These are phyloP conservation scores for Ramichloridium luteum DNA, from an alignment of 2,329 filamentous ascomycete genomes.

Conservation along the genomic window DNA sequence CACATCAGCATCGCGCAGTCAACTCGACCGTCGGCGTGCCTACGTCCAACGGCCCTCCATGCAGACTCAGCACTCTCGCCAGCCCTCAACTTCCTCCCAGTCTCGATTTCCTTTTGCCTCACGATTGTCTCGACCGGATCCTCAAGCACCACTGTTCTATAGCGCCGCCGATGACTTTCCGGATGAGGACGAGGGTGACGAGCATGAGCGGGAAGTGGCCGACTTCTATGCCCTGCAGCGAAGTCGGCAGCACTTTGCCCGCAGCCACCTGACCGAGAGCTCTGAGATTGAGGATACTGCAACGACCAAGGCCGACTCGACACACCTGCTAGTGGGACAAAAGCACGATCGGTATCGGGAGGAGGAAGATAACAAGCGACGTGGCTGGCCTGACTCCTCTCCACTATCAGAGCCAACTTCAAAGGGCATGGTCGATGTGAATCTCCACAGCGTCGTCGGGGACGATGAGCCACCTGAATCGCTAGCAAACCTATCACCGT, in stretches of 20 bases:
- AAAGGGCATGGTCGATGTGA: slow-evolving; percentile 72
- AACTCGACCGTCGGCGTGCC: slow-evolving; percentile 34
- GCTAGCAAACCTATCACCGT: slow-evolving; percentile 25
- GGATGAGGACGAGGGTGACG: slow-evolving; percentile 63
- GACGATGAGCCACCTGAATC: slow-evolving; percentile 31
- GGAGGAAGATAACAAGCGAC: neutral
- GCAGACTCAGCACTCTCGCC: slow-evolving; percentile 65
- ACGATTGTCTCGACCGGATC: slow-evolving; percentile 52
- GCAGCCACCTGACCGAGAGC: slow-evolving; percentile 72
- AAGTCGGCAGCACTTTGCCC: slow-evolving; percentile 77
- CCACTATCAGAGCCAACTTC: slow-evolving; percentile 26
- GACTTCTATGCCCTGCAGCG: slow-evolving; percentile 86
- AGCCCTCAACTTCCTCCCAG: slow-evolving; percentile 50
- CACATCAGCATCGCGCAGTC: slow-evolving; percentile 32
- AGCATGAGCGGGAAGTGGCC: slow-evolving; percentile 66
- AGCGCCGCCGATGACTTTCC: slow-evolving; percentile 81
- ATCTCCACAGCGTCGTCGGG: slow-evolving; percentile 55
- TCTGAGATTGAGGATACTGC: slow-evolving; percentile 58
- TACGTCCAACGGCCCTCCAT: slow-evolving; percentile 39
- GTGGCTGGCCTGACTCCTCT: slow-evolving; percentile 6
- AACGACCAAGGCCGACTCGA: slow-evolving; percentile 1
- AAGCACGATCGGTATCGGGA: slow-evolving; percentile 1
- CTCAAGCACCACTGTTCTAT: slow-evolving; percentile 83
- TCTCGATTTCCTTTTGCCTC: slow-evolving; percentile 69
- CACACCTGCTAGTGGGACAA: slow-evolving; percentile 6